phyloP scores from a whole-genome alignment of 2,329 filamentous ascomycete species.

The Aspergillus japonicus region DNA sequence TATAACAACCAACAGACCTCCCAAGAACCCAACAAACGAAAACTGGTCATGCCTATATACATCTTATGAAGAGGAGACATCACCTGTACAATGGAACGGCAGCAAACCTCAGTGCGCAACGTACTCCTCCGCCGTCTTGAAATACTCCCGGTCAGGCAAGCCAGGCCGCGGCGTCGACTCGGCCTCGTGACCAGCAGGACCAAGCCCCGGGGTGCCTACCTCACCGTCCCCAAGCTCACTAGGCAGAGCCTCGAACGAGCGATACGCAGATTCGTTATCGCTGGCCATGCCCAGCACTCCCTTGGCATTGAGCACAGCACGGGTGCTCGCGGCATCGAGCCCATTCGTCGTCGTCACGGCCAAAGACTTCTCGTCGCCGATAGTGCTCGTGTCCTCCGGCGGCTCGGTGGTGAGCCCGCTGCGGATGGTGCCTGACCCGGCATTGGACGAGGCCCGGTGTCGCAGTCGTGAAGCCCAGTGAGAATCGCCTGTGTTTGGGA shows the following conservation, averaged over 20 bases:
- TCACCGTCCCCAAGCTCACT: background rate
- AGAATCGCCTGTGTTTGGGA: constrained; percentile 24
- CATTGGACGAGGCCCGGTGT: constrained; percentile 24
- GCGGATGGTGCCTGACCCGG: constrained; percentile 28
- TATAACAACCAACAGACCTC: background rate
- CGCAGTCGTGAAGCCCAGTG: constrained; percentile 18
- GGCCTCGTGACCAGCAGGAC: background rate
- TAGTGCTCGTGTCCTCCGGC: constrained; percentile 28
- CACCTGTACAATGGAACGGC: background rate
- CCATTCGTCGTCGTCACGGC: constrained; percentile 16
- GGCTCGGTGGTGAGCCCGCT: constrained; percentile 31
- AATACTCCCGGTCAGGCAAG: constrained; percentile 31
- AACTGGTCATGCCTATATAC: background rate
- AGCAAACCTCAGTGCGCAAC: background rate
- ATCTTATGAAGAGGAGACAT: background rate
- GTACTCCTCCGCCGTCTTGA: constrained; percentile 29
- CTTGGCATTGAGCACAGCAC: constrained; percentile 28
- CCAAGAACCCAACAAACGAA: background rate
- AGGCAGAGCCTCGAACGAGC: constrained; percentile 29
- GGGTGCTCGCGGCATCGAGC: constrained; percentile 31
- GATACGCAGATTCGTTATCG: constrained; percentile 18
- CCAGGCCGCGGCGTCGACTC: constrained; percentile 18
- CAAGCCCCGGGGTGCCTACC: background rate
- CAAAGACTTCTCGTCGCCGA: constrained; percentile 28
- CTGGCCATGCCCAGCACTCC: constrained; percentile 27